phyloP scores from a whole-genome alignment of 106 monocot genomes.

The Platanthera zijinensis region DNA sequence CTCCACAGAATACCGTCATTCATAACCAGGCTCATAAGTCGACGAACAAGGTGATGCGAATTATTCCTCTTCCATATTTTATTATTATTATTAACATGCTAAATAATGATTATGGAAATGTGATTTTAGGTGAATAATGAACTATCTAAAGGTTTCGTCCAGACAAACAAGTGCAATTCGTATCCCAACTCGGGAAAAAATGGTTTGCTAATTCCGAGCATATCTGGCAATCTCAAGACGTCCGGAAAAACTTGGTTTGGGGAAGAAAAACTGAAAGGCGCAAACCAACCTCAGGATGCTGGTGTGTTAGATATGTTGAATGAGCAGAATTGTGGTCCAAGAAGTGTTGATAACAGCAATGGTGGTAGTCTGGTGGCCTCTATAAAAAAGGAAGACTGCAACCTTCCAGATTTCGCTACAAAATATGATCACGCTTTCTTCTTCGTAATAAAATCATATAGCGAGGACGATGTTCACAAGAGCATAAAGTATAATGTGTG shows the following conservation, averaged over 20 bases:
- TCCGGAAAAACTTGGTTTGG: conserved; percentile 23
- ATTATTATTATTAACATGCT: neutral
- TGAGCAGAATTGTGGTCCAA: conserved; percentile 59
- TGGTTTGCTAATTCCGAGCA: conserved; percentile 15
- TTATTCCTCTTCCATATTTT: neutral
- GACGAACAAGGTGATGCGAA: conserved; percentile 32
- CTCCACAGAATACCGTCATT: conserved; percentile 12
- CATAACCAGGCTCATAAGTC: conserved; percentile 31
- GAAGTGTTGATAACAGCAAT: conserved; percentile 20
- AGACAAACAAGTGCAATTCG: conserved; percentile 25
- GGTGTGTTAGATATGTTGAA: conserved; percentile 31
- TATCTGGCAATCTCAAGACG: conserved; percentile 20
- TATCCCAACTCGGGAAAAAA: conserved; percentile 24
- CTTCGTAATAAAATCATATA: conserved; percentile 67
- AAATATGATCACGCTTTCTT: conserved; percentile 53
- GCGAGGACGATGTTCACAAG: conserved; percentile 69
- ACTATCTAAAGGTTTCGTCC: conserved; percentile 27
- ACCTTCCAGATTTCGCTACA: conserved; percentile 57
- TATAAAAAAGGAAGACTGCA: conserved; percentile 50
- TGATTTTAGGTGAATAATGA: conserved; percentile 6
- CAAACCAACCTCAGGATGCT: conserved; percentile 21
- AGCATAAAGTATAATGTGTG: conserved; percentile 73
- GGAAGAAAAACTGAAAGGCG: conserved; percentile 25
- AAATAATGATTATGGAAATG: neutral
- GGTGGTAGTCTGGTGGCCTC: neutral